These are phyloP conservation scores for Saccharomycopsis lassenensis DNA, from an alignment of 805 yeast genomes.

Conservation along the genomic window DNA sequence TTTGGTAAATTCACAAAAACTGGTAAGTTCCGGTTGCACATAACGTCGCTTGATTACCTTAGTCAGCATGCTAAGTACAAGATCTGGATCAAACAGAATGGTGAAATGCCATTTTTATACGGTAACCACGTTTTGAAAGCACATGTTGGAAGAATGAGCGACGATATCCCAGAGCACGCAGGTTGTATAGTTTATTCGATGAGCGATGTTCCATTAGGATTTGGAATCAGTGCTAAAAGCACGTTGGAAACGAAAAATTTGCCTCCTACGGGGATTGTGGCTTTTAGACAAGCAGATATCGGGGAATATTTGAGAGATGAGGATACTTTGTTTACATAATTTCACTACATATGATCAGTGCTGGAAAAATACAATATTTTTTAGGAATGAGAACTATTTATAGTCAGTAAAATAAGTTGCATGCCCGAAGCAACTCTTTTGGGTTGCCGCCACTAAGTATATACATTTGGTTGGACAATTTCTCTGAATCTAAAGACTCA, in stretches of 20 bases:
- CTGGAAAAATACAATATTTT: not conserved
- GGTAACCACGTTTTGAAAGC: slow-evolving; percentile 97
- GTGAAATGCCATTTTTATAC: slow-evolving; percentile 96
- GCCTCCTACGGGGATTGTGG: slow-evolving; percentile 91
- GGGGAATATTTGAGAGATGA: slow-evolving; percentile 98
- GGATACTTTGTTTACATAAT: slow-evolving; percentile 80
- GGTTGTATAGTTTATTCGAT: slow-evolving; percentile 88
- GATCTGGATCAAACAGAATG: slow-evolving; percentile 92
- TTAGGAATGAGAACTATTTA: too few species aligned
- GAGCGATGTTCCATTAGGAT: slow-evolving; percentile 89
- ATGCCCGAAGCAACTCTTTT: slow-evolving; percentile 34
- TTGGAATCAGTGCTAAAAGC: slow-evolving; percentile 89
- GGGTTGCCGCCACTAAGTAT: slow-evolving; percentile 59
- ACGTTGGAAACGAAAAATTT: slow-evolving; percentile 78
- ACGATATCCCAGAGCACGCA: slow-evolving; percentile 95
- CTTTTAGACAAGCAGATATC: slow-evolving; percentile 93
- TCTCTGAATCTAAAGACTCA: slow-evolving; percentile 24
- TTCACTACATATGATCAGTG: not conserved
- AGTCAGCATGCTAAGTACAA: slow-evolving; percentile 87
- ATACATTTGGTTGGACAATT: slow-evolving; percentile 37
- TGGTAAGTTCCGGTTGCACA: slow-evolving; percentile 90
- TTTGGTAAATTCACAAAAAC: slow-evolving; percentile 96
- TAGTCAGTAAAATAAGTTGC: slow-evolving; percentile 24
- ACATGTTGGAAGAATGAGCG: slow-evolving; percentile 92
- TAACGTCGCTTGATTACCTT: slow-evolving; percentile 76